Base-by-base conservation (phyloP, 345 rosid species). In the Tarenaya hassleriana region DNA sequence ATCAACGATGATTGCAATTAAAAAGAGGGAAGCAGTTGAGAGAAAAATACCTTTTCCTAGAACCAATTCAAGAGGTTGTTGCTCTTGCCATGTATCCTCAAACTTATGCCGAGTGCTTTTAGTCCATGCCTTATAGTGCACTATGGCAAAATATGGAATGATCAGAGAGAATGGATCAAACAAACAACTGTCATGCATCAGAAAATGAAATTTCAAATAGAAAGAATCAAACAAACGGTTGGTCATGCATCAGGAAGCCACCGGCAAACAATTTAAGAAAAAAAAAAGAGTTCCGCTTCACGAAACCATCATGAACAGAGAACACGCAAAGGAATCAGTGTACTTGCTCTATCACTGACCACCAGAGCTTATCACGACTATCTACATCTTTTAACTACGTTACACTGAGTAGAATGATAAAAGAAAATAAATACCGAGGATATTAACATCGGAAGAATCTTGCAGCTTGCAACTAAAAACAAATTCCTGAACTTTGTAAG, bases 31-130 rank as follows among this genome's bases (percentile, higher is more conserved):
- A 10, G 11, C 21, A 49, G 51, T 5, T 12, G 31, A 18, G 4
- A 20, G 24, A 16, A 20, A 56, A 41, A 52, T 75, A 84, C 92
- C 98, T 84, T 87, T 91, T 20, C 95, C 96, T 63, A 87, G 38
- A 34, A 87, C 71, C 80, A 87, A 60, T 69, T 82, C 95, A 67
- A 79, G 45, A 7, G 92, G 96, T 41, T 77, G 92, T 60, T 83
- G 95, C 52, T 91, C 96, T 38, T 73, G 74, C 92, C 98, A 77
- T 14, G 95, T 87, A 55, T 87, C 98, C 50, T 87, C 98, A 58
- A 84, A 87, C 64, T 91, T 87, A 70, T 91, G 98, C 62, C 65
- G 79, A 10, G 84, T 73, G 69, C 76, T 60, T 69, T 84, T 80
- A 17, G 84, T 61, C 98, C 98, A 91, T 61, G 74, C 96, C 69